phyloP scores from a whole-genome alignment of 2,329 filamentous ascomycete species.

The Fusarium cicatricum region DNA sequence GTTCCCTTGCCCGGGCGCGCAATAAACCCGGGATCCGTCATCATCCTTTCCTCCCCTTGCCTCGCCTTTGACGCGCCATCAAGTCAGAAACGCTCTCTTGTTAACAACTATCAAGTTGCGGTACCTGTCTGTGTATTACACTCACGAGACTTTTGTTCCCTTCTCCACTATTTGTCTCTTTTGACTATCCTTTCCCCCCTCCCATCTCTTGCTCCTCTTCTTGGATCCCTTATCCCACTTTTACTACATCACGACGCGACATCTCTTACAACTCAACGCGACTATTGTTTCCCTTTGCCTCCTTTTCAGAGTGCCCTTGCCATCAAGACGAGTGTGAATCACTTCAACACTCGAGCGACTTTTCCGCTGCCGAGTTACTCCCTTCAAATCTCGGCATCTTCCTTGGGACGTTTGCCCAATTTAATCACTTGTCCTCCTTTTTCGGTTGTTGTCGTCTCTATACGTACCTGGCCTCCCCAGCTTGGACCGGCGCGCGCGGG shows the following conservation, averaged over 20 bases:
- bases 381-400: slow-evolving; percentile 4
- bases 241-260: slow-evolving; percentile 33
- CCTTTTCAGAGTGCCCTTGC: slow-evolving; percentile 11
- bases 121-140: slow-evolving; percentile 27
- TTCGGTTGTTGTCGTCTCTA: slow-evolving; percentile 21
- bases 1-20: background rate
- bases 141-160: slow-evolving; percentile 22
- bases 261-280: slow-evolving; percentile 1
- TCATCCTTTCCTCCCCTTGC: slow-evolving; percentile 6
- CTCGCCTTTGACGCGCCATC: background rate
- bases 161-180: slow-evolving; percentile 26
- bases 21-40: slow-evolving; percentile 13
- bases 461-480: slow-evolving; percentile 30
- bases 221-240: slow-evolving; percentile 29
- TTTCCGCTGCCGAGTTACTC: background rate
- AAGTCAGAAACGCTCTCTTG: too few species aligned
- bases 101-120: background rate
- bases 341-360: background rate
- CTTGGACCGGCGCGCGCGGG: slow-evolving; percentile 34
- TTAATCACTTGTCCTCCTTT: slow-evolving; percentile 28
- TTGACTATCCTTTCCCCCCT: slow-evolving; percentile 12
- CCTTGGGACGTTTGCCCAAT: slow-evolving; percentile 12
- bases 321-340: slow-evolving; percentile 10
- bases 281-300: slow-evolving; percentile 1
- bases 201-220: slow-evolving; percentile 18